Conservation (phyloP, 225 moss, liverwort and hornwort species). For the Anthoceros angustus region DNA sequence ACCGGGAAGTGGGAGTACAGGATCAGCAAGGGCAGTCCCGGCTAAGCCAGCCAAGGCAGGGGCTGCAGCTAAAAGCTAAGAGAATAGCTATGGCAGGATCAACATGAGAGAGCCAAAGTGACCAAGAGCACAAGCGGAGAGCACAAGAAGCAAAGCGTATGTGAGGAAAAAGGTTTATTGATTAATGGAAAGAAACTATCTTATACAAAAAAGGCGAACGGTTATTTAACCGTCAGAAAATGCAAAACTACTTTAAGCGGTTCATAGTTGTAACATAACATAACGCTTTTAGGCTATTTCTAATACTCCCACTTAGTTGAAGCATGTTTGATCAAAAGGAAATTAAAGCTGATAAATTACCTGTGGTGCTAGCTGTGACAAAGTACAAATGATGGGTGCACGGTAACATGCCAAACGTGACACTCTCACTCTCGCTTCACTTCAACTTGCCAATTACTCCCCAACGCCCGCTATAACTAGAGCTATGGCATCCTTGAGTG, state of each 20-base stretch:
- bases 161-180: no score
- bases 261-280: background rate
- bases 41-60: no score
- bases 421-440: background rate
- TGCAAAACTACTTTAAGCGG: background rate
- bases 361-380: no score
- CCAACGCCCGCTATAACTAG: background rate
- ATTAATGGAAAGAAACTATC: no score
- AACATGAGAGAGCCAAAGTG: no score
- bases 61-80: no score
- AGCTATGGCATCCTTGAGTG: background rate
- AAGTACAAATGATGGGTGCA: background rate
- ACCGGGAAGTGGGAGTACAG: no score
- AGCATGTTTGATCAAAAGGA: background rate
- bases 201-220: slow-evolving; percentile 24
- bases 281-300: background rate
- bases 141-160: no score
- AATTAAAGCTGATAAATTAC: background rate
- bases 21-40: no score
- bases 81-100: no score
- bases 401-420: background rate
- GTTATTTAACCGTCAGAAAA: slow-evolving; percentile 5
- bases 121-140: no score
- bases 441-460: background rate
- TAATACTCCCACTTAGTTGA: slow-evolving; percentile 2